Base-by-base conservation (phyloP, 2,329 filamentous ascomycete species). In the Sporothrix pallida region DNA sequence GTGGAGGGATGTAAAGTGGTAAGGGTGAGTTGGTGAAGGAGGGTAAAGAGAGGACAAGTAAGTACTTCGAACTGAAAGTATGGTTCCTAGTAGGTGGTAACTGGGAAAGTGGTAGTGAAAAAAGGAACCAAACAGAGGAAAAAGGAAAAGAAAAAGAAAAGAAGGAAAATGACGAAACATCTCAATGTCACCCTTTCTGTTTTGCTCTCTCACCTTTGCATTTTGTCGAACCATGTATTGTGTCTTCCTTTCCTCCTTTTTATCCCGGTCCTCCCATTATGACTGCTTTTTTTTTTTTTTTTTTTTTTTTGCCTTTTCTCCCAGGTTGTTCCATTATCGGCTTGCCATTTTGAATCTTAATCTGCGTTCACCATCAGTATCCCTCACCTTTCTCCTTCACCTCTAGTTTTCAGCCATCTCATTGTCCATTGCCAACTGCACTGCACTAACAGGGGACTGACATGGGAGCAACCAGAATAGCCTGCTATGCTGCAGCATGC, bases 401-500 rank as follows among this genome's bases (percentile, higher is more conserved):
- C 8, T 67, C 44, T 31, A 42, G 13, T 54, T 69, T 56, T 71
- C 70, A 71, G 70, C 70, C 23, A 23, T 62, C 37, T 71, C 10
- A 44, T 20, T 23, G 12, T 15, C 46, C 23, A 44, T 23, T 13
- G n/a, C 20, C 67, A 56, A 56, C 31, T 15, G 56, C 56, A 71
- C 70, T 71, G 56, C 56, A 71, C 70, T 71, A 71, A 52, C 68
- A 60, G 13, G 69, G 69, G 56, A 37, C 54, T 3, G 52, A 37
- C 70, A 63, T 71, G 70, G 54, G 70, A 52, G 70, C 56, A 71
- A 71, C 62, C 56, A 50, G 17, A 69, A 69, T 23, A 50, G 70
- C 44, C 70, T 15, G 54, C 23, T 52, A 23, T 15, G 54, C 42
- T 52, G 44, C 15, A 46, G 50, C 37, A 3, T 37, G 50, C 50